Percentiles rank a stretch among this genome's conserved stretches.
Evolutionary conservation across 345 rosid genomes (phyloP).

Genomic region (Arabidopsis suecica): DNA sequence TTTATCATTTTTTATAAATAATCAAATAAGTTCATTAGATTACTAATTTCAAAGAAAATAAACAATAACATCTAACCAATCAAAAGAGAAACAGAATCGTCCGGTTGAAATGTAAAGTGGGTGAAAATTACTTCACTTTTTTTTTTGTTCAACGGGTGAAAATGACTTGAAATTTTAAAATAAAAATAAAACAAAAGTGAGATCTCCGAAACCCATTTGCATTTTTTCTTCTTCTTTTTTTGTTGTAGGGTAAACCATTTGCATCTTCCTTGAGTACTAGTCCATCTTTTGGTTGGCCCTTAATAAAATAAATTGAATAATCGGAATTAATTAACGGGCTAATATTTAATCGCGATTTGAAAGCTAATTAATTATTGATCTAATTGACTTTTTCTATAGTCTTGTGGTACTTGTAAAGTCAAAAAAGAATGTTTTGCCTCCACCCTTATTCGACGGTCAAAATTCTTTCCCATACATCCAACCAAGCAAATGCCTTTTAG

Average conservation of each 20-base stretch:
- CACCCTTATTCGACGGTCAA: conserved; percentile 36
- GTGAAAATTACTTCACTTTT: background rate
- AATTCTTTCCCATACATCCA: conserved; percentile 22
- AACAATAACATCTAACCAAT: conserved; percentile 3
- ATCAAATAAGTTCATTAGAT: background rate
- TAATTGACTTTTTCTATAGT: background rate
- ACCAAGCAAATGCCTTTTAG: conserved; percentile 3
- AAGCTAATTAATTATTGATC: conserved; percentile 18
- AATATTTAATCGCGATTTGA: conserved; percentile 8
- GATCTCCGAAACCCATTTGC: background rate
- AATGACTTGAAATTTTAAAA: background rate
- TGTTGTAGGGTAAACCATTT: background rate
- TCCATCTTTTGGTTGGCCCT: conserved; percentile 22
- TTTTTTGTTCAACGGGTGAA: background rate
- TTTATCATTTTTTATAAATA: background rate
- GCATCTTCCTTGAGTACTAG: conserved; percentile 14
- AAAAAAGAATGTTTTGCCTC: conserved; percentile 21
- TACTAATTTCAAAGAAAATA: background rate
- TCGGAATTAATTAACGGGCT: background rate
- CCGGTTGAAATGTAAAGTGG: background rate
- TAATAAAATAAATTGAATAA: background rate
- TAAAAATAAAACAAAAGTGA: background rate
- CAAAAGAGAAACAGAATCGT: conserved; percentile 1
- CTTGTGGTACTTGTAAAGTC: conserved; percentile 25
- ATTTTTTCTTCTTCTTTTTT: background rate